phyloP scores from a whole-genome alignment of 768 basidiomycete species.

The Termitomyces sp. region DNA sequence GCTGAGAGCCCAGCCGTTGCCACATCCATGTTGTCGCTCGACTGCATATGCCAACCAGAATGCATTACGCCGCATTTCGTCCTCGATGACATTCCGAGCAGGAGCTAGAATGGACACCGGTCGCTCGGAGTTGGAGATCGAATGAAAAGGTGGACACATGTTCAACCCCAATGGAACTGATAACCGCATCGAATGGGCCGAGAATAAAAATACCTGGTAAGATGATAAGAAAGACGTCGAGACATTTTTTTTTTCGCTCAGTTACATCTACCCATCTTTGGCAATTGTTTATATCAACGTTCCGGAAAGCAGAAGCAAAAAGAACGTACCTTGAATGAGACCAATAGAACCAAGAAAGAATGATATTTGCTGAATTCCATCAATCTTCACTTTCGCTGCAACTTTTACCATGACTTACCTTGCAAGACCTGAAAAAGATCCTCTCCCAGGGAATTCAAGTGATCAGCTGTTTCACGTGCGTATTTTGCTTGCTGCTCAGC shows the following conservation, averaged over 20 bases:
- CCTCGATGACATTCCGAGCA: constrained; percentile 63
- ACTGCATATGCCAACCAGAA: constrained; percentile 74
- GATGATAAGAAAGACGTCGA: constrained; percentile 8
- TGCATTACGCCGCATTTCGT: constrained; percentile 68
- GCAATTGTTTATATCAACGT: constrained; percentile 11
- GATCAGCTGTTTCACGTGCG: constrained; percentile 50
- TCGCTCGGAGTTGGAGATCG: constrained; percentile 56
- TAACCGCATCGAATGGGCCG: constrained; percentile 56
- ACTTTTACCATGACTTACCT: constrained; percentile 37
- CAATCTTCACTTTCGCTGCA: neutral
- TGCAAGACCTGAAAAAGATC: constrained; percentile 60
- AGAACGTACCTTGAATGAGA: constrained; percentile 61
- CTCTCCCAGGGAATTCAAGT: constrained; percentile 47
- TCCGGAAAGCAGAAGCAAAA: neutral
- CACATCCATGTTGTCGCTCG: constrained; percentile 65
- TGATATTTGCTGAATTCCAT: constrained; percentile 47
- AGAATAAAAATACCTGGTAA: constrained; percentile 56
- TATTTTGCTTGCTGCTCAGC: constrained; percentile 62
- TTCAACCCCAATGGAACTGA: constrained; percentile 70
- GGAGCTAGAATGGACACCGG: constrained; percentile 59
- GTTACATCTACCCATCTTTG: constrained; percentile 72
- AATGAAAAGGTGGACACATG: constrained; percentile 63
- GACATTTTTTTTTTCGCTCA: constrained; percentile 6
- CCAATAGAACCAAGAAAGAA: constrained; percentile 75
- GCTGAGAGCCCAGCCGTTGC: constrained; percentile 69